Evolutionary conservation across 257 asterid genomes (phyloP).

Genomic region (Petrea volubilis): DNA sequence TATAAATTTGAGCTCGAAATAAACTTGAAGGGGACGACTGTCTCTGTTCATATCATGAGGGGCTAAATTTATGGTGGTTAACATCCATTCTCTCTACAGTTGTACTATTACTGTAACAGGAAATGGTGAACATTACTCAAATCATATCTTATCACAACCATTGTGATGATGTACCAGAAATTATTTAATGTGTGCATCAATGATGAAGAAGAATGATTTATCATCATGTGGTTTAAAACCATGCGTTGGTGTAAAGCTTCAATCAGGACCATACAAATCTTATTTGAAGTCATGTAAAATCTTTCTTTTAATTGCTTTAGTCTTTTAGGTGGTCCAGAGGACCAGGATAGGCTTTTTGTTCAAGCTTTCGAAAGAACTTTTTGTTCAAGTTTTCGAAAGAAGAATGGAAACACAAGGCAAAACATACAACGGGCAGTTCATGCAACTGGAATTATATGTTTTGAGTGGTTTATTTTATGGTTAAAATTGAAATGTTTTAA

Average conservation of each 20-base stretch:
- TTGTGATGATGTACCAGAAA: too few species aligned
- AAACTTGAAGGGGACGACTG: too few species aligned
- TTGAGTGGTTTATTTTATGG: too few species aligned
- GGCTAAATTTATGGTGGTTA: too few species aligned
- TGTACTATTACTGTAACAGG: too few species aligned
- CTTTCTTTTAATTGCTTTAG: slow-evolving; percentile 36
- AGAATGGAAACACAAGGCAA: not conserved
- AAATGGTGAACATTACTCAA: too few species aligned
- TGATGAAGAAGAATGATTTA: not conserved
- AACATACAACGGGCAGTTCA: not conserved
- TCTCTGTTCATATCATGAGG: too few species aligned
- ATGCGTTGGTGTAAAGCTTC: not conserved
- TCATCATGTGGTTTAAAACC: not conserved
- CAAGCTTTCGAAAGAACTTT: not conserved
- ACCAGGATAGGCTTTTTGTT: not conserved
- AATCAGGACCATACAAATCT: slow-evolving; percentile 26
- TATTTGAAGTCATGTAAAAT: slow-evolving; percentile 29
- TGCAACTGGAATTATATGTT: too few species aligned
- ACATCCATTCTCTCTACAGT: too few species aligned
- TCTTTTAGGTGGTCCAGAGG: slow-evolving; percentile 24
- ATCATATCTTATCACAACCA: too few species aligned
- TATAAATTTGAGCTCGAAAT: too few species aligned
- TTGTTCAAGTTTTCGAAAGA: not conserved
- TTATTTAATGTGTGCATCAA: not conserved
- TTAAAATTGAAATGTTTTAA: too few species aligned